Base-by-base conservation (phyloP, 2,329 filamentous ascomycete genomes). In the Colletotrichum lupini region DNA sequence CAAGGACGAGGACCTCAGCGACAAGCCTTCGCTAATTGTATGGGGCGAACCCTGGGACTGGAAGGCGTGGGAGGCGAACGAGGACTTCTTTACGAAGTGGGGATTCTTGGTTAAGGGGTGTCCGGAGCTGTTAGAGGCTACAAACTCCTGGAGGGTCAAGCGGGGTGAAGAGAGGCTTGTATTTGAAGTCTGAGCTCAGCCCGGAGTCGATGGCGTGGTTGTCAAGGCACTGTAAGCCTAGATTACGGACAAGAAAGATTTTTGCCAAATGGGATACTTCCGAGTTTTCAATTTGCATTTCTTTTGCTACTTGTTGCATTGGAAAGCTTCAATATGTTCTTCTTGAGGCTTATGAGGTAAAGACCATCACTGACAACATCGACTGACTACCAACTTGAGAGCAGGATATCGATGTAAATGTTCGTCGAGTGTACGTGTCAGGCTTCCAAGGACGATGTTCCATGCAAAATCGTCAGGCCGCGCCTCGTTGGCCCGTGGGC, bases 1-100 rank as follows among this genome's bases (percentile, higher is more conserved):
- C 12, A 66, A 32, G 52, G 58, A 56, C 12, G 63, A 55, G 26
- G 37, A 55, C 16, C 26, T 16, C 3, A 42, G 58, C 5, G 53
- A 24, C 5, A 68, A 68, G 49, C 77, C 80, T 24, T 81, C 79
- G 2, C 57, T 89, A 1, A 79, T 88, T 11, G 84, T 88, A 1
- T 89, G 87, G 87, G 85, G 86, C 0, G 83, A 86, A 4, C 80
- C 87, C 0, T 85, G 82, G 79, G 81, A 87, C 55, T 66, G 79
- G 1, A 72, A 72, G 0, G 84, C 81, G 14, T 89, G 87, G 87
- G 87, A 89, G 73, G 79, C 85, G 1, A 87, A 82, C 1, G 80
- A 81, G 9, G 68, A 72, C 0, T 88, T 89, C 74, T 73, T 85
- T 1, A 78, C 77, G 46, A 88, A 87, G 73, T 89, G 85, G 85